Base-by-base conservation (phyloP, 1,139 yeast genomes). In the Kodamaea alishanica region DNA sequence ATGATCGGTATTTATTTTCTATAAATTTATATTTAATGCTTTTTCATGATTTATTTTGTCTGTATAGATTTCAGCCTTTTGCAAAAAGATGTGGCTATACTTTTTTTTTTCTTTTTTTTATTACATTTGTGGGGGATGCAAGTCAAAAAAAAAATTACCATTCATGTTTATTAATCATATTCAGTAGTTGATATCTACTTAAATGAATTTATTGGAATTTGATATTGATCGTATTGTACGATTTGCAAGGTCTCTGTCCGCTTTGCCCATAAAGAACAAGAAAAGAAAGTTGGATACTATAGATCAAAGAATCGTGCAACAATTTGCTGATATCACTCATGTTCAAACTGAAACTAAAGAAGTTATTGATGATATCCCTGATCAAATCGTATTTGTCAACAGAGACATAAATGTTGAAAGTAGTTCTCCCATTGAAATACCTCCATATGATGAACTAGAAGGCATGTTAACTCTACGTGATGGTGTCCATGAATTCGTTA, bases 181-280 rank as follows among this genome's bases (percentile, higher is more conserved):
- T 15, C 20, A 15, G 20, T 15, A n/a, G n/a, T n/a, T n/a, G 20
- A 15, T 15, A 15, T 3, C 20, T 22, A 28, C 15, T 8, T 15
- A 28, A 28, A 28, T 28, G 11, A 15, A 15, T 15, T 44, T 48
- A 26, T 41, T 48, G 26, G 43, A 47, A 34, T 45, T 48, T 27
- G 44, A 48, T 34, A 35, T 47, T 20, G 41, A 40, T 24, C 44
- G 43, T 8, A 33, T 48, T 8, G 33, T 42, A 15, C 37, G 39
- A 8, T 34, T 38, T 7, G 41, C 38, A 7, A 30, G 32, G 24
- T 22, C 20, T 15, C 34, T 12, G 26, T 22, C 29, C 7, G 12
- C 26, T 11, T 8, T 28, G 20, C 30, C 38, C 31, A 34, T 11
- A 15, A 8, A 38, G 37, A 35, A 36, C 31, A 48, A 48, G 39